Evolutionary conservation across 2,329 filamentous ascomycete genomes (phyloP), one percentile per base, ranked within the genome.

Genomic region (Aureobasidium sp.): DNA sequence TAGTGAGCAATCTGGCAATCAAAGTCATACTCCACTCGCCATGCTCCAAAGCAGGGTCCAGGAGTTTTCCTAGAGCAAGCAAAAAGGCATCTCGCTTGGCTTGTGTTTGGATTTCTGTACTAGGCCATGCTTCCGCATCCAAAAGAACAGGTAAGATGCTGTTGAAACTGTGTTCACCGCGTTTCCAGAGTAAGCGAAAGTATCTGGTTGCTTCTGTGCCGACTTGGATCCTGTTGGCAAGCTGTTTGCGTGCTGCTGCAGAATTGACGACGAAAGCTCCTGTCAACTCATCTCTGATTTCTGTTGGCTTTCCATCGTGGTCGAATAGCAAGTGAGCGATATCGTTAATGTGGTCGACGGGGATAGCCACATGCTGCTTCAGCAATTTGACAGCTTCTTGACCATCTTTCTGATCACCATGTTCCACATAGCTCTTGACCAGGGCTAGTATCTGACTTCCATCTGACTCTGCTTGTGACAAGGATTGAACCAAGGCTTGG

Each of bases 41-140:
- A 64, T 84, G 74, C 62, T 96, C 90, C 69, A 92, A 85, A 59
- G 91, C 92, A 48, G 90, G 91, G 72, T 95, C 90, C 87, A 97
- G 95, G 68, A 97, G 79, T 70, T 89, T 88, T 27, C 92, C 92
- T 67, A 97, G 85, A 67, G 93, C 86, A 63, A 96, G 84, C 70
- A 88, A 84, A 62, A 88, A 87, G 70, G 87, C 79, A 70, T 90
- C 87, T 68, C 75, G 66, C 64, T 79, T 75, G 2, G 76, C 77
- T 12, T 71, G 69, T 32, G 70, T 82, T 76, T 76, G 83, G 53
- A 68, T 65, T 63, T 75, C 69, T 48, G 78, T 72, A 26, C 72
- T 70, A 1, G 69, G 62, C 79, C 79, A 81, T 17, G 74, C 64
- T 1, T 68, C 62, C 9, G 74, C 69, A 60, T 79, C 78, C 15